These are phyloP conservation scores for Skeletonema costatum DNA, from an alignment of 108 stramenopile species.

Conservation along the genomic window DNA sequence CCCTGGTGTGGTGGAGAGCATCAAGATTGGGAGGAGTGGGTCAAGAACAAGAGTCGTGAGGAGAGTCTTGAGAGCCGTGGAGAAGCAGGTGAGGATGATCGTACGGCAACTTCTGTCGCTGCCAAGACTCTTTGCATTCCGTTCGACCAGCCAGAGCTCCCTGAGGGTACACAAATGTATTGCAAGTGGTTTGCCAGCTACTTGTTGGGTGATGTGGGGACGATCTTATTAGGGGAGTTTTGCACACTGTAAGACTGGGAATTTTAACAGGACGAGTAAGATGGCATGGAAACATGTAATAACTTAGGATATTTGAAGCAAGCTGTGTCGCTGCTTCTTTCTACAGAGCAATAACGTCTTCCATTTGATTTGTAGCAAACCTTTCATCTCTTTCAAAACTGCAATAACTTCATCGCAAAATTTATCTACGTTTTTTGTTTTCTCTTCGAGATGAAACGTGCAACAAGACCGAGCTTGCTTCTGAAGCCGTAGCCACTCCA, in stretches of 20 bases:
- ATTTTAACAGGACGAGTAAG: neutral
- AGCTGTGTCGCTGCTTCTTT: neutral
- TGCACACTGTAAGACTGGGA: neutral
- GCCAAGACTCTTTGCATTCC: constrained; percentile 99
- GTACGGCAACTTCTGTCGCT: constrained; percentile 93
- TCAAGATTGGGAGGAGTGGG: constrained; percentile 97
- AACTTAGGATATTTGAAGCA: neutral
- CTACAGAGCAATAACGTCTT: neutral
- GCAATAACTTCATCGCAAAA: constrained; percentile 57
- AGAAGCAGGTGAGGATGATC: constrained; percentile 85
- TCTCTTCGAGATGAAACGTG: constrained; percentile 63
- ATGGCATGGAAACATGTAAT: neutral
- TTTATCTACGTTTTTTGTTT: constrained; percentile 53
- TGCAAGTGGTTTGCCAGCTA: constrained; percentile 94
- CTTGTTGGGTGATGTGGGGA: constrained; percentile 99
- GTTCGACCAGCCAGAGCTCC: constrained; percentile 95
- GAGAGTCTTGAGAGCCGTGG: constrained; percentile 76
- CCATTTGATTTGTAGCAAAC: constrained; percentile 45
- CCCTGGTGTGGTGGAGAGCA: constrained; percentile 95
- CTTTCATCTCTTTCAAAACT: constrained; percentile 71
- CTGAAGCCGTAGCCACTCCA: no score
- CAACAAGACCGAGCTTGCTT: no score
- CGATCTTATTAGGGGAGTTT: constrained; percentile 84
- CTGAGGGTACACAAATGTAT: constrained; percentile 97
- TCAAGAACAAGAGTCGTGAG: constrained; percentile 95